A percentile compares a stretch with the other conserved stretches of the same genome.
Evolutionary conservation across 108 stramenopile species (phyloP).

Genomic region (Cylindrotheca closterium): DNA sequence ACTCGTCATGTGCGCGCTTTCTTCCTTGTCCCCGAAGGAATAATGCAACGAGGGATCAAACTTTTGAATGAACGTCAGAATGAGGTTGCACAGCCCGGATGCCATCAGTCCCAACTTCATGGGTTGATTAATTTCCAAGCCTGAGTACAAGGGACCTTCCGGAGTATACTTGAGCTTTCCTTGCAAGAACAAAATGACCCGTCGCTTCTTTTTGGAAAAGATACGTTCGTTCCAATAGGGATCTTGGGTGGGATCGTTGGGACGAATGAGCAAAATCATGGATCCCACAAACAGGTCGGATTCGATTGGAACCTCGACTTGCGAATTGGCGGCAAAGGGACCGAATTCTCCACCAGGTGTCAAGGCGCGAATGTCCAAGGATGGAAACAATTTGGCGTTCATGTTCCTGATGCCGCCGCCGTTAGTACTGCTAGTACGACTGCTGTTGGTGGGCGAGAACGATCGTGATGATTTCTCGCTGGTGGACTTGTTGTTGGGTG

Average conservation of each 20-base stretch:
- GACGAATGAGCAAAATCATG: constrained; percentile 44
- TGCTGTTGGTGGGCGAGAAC: background rate
- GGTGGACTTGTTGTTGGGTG: too few relatives aligned
- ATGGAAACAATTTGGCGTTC: constrained; percentile 9
- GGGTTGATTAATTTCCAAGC: constrained; percentile 63
- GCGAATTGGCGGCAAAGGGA: constrained; percentile 41
- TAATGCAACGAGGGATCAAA: constrained; percentile 53
- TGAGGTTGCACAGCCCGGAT: constrained; percentile 47
- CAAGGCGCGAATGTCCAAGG: constrained; percentile 12
- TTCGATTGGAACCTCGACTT: constrained; percentile 37
- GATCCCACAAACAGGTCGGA: constrained; percentile 61
- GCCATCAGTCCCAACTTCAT: constrained; percentile 81
- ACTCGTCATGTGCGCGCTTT: constrained; percentile 64
- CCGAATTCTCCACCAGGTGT: constrained; percentile 6
- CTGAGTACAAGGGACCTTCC: constrained; percentile 61
- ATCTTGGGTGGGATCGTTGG: constrained; percentile 39
- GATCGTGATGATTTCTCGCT: too few relatives aligned
- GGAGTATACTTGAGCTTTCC: constrained; percentile 77
- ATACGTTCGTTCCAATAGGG: constrained; percentile 54
- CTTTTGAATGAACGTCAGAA: constrained; percentile 36
- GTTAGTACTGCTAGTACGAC: background rate
- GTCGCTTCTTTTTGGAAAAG: constrained; percentile 60
- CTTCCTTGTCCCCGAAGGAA: constrained; percentile 69
- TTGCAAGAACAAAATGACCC: constrained; percentile 70
- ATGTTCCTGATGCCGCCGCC: background rate